Conservation (phyloP, 139 green algal genomes). For the Chlamydomonas schloesseri region DNA sequence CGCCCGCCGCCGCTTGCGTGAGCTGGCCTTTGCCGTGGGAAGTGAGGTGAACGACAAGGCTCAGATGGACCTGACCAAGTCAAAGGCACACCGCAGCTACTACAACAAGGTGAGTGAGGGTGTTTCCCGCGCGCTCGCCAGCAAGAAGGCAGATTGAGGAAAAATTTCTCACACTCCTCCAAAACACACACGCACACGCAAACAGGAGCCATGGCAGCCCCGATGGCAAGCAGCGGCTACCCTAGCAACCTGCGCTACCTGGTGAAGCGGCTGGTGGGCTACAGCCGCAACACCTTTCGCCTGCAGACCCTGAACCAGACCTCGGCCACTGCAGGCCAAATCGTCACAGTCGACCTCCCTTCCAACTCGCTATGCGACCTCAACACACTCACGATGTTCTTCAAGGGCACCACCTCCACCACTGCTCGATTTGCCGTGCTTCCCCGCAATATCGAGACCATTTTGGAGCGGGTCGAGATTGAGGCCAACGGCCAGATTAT, state of each 20-base stretch:
- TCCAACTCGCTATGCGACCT: background rate
- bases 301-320: background rate
- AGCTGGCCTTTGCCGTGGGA: no score
- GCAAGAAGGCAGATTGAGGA: background rate
- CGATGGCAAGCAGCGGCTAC: background rate
- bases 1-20: no score
- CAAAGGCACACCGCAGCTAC: background rate
- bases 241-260: slow-evolving; percentile 3
- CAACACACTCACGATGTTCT: background rate
- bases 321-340: background rate
- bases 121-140: background rate
- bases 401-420: background rate
- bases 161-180: background rate
- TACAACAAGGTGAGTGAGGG: background rate
- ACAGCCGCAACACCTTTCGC: background rate
- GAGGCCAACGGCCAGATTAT: background rate
- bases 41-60: background rate
- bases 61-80: background rate
- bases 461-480: background rate
- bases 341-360: background rate
- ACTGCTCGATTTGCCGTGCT: background rate
- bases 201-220: no score
- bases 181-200: background rate
- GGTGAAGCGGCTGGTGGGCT: background rate
- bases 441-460: background rate